Evolutionary conservation across 139 green algal genomes (phyloP), one percentile per base, ranked within the genome.

Genomic region (Ulvella scutata): DNA sequence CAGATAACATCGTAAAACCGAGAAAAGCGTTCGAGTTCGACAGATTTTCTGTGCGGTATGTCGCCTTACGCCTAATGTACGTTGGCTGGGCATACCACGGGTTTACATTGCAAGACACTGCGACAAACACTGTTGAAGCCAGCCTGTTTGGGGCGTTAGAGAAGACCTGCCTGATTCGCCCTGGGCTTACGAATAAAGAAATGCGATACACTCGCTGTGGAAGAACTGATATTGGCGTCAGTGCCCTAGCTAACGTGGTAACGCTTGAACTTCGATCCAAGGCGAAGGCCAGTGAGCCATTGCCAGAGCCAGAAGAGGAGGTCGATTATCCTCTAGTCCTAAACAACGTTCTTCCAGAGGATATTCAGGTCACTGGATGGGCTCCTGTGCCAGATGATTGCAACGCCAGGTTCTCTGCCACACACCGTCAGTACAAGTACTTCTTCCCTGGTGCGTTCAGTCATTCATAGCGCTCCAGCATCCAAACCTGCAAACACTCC

Each of bases 361-460:
- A 93, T 72, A 92, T 98, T 20, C 81, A 91, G 1, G 82, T 96
- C 37, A 78, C 93, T 35, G 90, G 87, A 21, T 98, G 93, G 93
- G 44, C 82, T 0, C 77, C 84, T 21, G 87, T 91, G 60, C 43
- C 75, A 3, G 13, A 79, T 2, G 78, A 79, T 37, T 98, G 98
- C 82, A 92, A 85, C 74, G 91, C 91, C 6, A 85, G 91, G 76
- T 98, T 96, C 77, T 85, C 78, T 73, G 84, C 87, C 3, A 26
- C 37, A 4, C 81, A 82, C 37, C 79, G 93, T 0, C 79, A 92
- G 40, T 98, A 98, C 89, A 93, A 91, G 76, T 98, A 97, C 80
- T 95, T 90, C 74, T 90, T 97, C 28, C 17, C 10, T 23, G 44
- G 28, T 59, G 61, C 31, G 35, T 38, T 6, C 33, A 1, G 17